phyloP scores from a whole-genome alignment of 225 moss, liverwort and hornwort genomes.

The Pseudoscleropodium purum region DNA sequence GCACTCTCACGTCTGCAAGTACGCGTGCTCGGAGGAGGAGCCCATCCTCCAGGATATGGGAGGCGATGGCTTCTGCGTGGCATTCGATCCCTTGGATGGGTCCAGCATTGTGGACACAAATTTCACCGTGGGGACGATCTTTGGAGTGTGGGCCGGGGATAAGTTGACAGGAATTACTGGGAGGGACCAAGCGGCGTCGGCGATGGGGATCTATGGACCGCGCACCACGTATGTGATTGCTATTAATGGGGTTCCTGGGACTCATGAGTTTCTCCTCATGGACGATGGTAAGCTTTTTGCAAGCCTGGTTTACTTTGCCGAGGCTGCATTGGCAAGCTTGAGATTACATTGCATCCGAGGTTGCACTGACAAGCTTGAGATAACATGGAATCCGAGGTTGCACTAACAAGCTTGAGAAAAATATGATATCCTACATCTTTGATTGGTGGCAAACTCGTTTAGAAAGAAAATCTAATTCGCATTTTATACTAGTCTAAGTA shows the following conservation, averaged over 20 bases:
- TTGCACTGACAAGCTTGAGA: not conserved
- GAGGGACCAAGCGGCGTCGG: conserved; percentile 75
- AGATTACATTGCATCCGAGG: not conserved
- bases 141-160: conserved; percentile 94
- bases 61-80: conserved; percentile 90
- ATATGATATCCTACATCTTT: not conserved
- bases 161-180: conserved; percentile 84
- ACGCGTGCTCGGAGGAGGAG: conserved; percentile 93
- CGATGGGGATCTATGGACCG: conserved; percentile 89
- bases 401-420: not conserved
- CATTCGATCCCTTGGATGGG: conserved; percentile 93
- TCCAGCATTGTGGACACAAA: conserved; percentile 99
- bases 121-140: conserved; percentile 98
- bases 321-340: not conserved
- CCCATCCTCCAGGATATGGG: conserved; percentile 76
- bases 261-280: conserved; percentile 90
- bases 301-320: too few species aligned
- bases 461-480: not conserved
- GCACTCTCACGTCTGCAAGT: conserved; percentile 92
- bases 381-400: not conserved
- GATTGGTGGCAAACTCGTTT: not conserved
- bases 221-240: conserved; percentile 83
- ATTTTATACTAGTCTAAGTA: not conserved
- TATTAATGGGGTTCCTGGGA: conserved; percentile 67
- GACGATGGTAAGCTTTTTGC: conserved; percentile 50